Conservation (phyloP, 768 basidiomycete species). For the Suillus brevipes region DNA sequence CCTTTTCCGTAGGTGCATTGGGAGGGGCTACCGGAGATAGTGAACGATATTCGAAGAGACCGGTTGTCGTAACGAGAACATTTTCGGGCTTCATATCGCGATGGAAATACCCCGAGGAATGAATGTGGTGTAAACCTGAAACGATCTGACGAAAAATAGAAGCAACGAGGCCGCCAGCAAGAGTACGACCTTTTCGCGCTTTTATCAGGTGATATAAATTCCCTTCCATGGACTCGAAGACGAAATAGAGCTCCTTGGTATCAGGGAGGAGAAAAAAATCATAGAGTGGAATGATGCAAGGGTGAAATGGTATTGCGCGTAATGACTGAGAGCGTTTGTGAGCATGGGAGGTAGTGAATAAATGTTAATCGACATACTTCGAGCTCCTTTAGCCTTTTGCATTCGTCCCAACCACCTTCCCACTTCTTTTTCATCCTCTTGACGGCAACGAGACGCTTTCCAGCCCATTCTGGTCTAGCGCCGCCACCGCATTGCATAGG, state of each 20-base stretch:
- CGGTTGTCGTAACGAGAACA: constrained; percentile 96
- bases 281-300: constrained; percentile 97
- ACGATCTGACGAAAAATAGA: constrained; percentile 94
- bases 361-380: constrained; percentile 57
- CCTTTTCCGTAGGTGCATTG: constrained; percentile 75
- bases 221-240: constrained; percentile 99
- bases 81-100: constrained; percentile 99
- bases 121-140: constrained; percentile 89
- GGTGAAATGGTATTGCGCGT: constrained; percentile 91
- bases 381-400: constrained; percentile 91
- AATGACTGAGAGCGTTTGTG: constrained; percentile 63
- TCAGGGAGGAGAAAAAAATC: constrained; percentile 98
- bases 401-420: constrained; percentile 99
- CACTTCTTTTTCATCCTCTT: constrained; percentile 98
- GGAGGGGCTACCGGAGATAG: constrained; percentile 68
- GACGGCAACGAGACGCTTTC: constrained; percentile 92
- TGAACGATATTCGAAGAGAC: constrained; percentile 86
- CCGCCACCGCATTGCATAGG: constrained; percentile 96
- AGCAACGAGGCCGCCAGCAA: constrained; percentile 95
- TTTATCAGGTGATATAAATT: constrained; percentile 99
- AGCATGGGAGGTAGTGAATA: constrained; percentile 16
- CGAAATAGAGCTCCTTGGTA: constrained; percentile 96
- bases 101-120: constrained; percentile 92
- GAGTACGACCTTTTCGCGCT: constrained; percentile 88
- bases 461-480: constrained; percentile 90